Conservation (phyloP, 768 basidiomycete genomes). For the Tricholoma sp. region DNA sequence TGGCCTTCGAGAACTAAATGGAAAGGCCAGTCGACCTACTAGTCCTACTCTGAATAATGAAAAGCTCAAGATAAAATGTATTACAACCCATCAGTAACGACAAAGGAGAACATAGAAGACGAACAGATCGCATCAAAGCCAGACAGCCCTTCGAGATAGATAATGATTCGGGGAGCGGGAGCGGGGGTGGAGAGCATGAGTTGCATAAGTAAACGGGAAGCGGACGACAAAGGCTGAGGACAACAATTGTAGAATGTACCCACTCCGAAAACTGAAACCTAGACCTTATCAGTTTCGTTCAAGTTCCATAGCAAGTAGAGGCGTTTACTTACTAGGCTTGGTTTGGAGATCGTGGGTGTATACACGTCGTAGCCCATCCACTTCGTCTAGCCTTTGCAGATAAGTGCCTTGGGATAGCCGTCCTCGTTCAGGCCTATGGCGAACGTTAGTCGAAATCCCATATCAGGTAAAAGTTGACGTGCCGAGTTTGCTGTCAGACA, state of each 20-base stretch:
- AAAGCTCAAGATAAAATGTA: background rate
- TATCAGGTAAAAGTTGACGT: slow-evolving; percentile 1
- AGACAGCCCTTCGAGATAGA: background rate
- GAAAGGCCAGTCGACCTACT: too few species aligned
- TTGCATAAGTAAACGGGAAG: too few species aligned
- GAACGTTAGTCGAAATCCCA: slow-evolving; percentile 7
- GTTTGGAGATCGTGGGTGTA: background rate
- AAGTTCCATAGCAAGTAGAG: too few species aligned
- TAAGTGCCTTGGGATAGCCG: background rate
- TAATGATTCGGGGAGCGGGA: background rate
- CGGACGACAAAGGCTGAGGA: too few species aligned
- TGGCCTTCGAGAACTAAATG: too few species aligned
- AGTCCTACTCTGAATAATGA: too few species aligned
- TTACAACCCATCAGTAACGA: background rate
- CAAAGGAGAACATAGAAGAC: background rate
- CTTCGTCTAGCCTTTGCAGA: background rate
- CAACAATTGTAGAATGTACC: too few species aligned
- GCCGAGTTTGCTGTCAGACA: background rate
- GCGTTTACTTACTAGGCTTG: too few species aligned
- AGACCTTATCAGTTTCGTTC: too few species aligned
- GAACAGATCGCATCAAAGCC: background rate
- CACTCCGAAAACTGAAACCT: too few species aligned
- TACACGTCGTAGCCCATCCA: background rate
- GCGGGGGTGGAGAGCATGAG: slow-evolving; percentile 1
- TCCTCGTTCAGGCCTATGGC: slow-evolving; percentile 3